These are phyloP conservation scores for Hypoxylon sp. DNA, from an alignment of 2,329 filamentous ascomycete species.

Conservation along the genomic window DNA sequence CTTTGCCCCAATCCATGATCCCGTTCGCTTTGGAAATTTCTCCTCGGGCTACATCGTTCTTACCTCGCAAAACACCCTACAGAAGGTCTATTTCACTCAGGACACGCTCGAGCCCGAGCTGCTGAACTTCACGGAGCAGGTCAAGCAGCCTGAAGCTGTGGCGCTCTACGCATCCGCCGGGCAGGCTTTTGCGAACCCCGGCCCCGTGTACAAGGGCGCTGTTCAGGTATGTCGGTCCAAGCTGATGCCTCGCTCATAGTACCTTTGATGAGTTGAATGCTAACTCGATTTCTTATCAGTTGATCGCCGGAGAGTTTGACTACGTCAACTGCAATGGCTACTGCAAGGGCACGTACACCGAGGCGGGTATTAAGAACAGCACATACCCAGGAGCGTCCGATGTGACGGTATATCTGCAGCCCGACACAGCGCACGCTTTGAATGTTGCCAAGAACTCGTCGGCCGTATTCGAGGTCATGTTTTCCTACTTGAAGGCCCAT, in stretches of 20 bases:
- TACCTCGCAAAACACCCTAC: conserved; percentile 48
- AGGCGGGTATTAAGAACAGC: background rate
- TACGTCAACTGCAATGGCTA: conserved; percentile 56
- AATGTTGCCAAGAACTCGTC: background rate
- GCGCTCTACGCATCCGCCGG: conserved; percentile 51
- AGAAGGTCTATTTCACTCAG: conserved; percentile 55
- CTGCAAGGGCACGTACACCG: conserved; percentile 50
- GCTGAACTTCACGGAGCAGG: conserved; percentile 51
- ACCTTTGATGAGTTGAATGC: background rate
- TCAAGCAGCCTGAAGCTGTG: conserved; percentile 55
- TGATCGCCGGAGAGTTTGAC: conserved; percentile 54
- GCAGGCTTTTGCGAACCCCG: conserved; percentile 39
- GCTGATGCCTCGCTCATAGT: background rate
- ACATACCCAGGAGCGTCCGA: background rate
- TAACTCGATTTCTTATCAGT: conserved; percentile 30
- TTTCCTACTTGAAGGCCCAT: background rate
- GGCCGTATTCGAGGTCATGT: background rate
- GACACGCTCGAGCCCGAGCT: conserved; percentile 51
- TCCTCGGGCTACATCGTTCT: conserved; percentile 48
- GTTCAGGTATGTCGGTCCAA: background rate
- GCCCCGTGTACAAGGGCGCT: background rate
- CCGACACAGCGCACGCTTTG: background rate
- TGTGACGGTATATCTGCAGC: background rate
- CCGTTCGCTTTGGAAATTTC: conserved; percentile 41
- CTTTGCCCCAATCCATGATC: conserved; percentile 42